Evolutionary conservation across 2,329 filamentous ascomycete genomes (phyloP), one percentile per base, ranked within the genome.

Genomic region (Arachnomyces sp.): DNA sequence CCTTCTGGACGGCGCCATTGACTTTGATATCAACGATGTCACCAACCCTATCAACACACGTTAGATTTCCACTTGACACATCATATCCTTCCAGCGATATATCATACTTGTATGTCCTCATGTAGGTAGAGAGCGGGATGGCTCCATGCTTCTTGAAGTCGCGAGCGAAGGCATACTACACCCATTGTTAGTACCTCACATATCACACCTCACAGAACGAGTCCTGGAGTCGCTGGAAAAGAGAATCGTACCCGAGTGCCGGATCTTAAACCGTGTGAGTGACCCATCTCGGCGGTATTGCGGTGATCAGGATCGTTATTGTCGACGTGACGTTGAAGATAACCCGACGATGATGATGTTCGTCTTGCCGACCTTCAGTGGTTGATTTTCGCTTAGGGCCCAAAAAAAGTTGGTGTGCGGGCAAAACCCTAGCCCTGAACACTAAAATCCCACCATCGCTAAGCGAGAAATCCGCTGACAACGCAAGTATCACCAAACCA

Each of bases 1-100:
- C 89, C 82, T 95, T 94, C 78, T 95, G 89, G 54, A 93, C 85
- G 65, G 88, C 92, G 84, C 89, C 92, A 77, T 98, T 96, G 66
- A 85, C 86, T 75, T 94, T 93, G 70, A 98, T 87, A 69, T 98
- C 92, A 65, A 98, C 92, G 61, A 96, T 95, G 66, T 98, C 92
- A 71, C 92, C 92, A 65, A 98, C 92, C 70, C 82, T 87, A 60
- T 48, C 53, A 44, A 53, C 45, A 37, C 52, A 63, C n/a, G 34
- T 82, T 63, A 79, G 69, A 59, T 43, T 49, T 60, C 62, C 50
- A 47, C 48, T 39, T 35, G 42, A 44, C 44, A 42, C 38, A 46
- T 41, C n/a, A 46, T 45, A 52, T 43, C 41, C 36, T 38, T 32
- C 32, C 28, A 39, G 31, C 38, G 42, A 37, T 45, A 43, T 48